These are phyloP conservation scores for Tetrahymena thermophila DNA, from an alignment of 73 alveolate species.

Conservation along the genomic window DNA sequence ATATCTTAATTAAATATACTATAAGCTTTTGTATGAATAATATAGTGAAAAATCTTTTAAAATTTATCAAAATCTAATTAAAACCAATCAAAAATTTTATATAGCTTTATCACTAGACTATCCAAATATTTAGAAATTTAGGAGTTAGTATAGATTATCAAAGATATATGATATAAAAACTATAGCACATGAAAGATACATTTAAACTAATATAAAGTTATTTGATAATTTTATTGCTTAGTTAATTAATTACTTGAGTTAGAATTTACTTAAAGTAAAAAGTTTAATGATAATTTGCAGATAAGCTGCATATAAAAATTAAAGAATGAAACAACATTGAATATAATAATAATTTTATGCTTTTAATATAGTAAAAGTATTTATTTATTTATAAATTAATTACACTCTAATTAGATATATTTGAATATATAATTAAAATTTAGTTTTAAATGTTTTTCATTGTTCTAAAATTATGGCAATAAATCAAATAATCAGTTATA, in stretches of 20 bases:
- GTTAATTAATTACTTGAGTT: not conserved
- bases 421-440: too few species aligned
- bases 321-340: not conserved
- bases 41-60: not conserved
- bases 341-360: too few species aligned
- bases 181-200: not conserved
- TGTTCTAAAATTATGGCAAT: not conserved
- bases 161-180: not conserved
- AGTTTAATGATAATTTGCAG: too few species aligned
- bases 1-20: too few species aligned
- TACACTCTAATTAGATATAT: too few species aligned
- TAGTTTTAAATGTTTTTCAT: too few species aligned
- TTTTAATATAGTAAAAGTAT: not conserved
- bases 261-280: too few species aligned
- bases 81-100: not conserved
- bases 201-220: too few species aligned
- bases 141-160: not conserved
- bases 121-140: not conserved
- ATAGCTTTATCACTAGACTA: not conserved
- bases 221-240: not conserved
- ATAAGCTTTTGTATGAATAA: too few species aligned
- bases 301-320: too few species aligned
- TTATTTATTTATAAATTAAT: too few species aligned
- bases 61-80: not conserved
- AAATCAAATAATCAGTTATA: not conserved